A percentile compares a stretch with the other conserved stretches of the same genome.
Evolutionary conservation across 768 basidiomycete genomes (phyloP).

Genomic region (Tubosaeta brunneosetosa): DNA sequence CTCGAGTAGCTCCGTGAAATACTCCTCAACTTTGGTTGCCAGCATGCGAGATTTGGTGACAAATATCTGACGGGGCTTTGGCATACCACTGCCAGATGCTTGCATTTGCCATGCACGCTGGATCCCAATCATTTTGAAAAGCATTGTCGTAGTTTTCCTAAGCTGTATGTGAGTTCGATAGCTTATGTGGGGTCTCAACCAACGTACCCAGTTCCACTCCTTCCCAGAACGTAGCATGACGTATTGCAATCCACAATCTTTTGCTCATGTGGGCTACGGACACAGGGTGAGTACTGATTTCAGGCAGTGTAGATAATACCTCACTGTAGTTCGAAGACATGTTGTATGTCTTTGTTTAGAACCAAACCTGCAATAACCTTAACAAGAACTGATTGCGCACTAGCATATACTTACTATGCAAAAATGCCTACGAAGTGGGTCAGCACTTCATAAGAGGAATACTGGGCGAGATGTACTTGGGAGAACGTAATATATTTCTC

Average conservation of each 20-base stretch:
- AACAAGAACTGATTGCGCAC: not conserved
- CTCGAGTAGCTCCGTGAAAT: slow-evolving; percentile 49
- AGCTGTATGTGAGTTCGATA: not conserved
- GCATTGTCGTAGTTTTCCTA: slow-evolving; percentile 74
- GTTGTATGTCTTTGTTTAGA: slow-evolving; percentile 22
- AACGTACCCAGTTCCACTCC: slow-evolving; percentile 69
- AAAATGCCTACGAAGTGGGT: slow-evolving; percentile 13
- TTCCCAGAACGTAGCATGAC: slow-evolving; percentile 63
- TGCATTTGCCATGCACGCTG: slow-evolving; percentile 49
- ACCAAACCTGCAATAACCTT: slow-evolving; percentile 17
- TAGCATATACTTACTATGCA: too few species aligned
- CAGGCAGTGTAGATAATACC: not conserved
- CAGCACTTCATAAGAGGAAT: slow-evolving; percentile 36
- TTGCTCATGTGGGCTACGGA: slow-evolving; percentile 42
- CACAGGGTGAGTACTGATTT: slow-evolving; percentile 12
- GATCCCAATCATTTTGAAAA: slow-evolving; percentile 70
- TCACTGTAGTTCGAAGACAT: slow-evolving; percentile 25
- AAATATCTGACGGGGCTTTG: slow-evolving; percentile 63
- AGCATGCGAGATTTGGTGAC: slow-evolving; percentile 66
- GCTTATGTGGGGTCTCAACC: not conserved
- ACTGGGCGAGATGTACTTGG: slow-evolving; percentile 12
- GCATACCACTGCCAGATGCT: slow-evolving; percentile 18
- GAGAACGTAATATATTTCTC: slow-evolving; percentile 31
- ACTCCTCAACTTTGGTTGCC: slow-evolving; percentile 66
- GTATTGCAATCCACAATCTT: slow-evolving; percentile 53